Evolutionary conservation across 1,139 yeast genomes (phyloP).

Genomic region (Taphrina betulina): DNA sequence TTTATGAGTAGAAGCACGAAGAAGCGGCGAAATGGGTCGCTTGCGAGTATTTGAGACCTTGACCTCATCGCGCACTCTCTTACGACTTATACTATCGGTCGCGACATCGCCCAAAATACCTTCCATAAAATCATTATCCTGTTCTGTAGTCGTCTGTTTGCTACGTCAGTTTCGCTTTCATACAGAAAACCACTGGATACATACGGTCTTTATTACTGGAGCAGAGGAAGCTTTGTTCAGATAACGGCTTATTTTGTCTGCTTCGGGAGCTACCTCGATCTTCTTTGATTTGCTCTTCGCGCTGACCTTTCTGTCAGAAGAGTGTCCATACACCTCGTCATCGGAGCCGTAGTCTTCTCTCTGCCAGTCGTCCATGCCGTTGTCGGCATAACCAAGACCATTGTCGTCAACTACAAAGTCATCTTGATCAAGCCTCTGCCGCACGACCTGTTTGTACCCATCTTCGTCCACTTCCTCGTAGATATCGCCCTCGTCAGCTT

Average conservation of each 20-base stretch:
- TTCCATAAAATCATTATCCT: constrained; percentile 43
- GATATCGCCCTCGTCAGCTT: constrained; percentile 51
- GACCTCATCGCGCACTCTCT: not conserved
- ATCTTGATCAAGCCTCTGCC: constrained; percentile 78
- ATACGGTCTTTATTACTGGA: constrained; percentile 26
- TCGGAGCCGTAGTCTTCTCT: constrained; percentile 53
- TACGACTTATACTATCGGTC: not conserved
- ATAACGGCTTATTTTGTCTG: constrained; percentile 21
- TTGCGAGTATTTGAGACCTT: constrained; percentile 1
- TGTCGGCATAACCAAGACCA: constrained; percentile 87
- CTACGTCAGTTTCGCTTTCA: constrained; percentile 11
- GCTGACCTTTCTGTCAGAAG: no score
- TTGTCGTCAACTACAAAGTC: constrained; percentile 93
- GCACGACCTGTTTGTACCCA: constrained; percentile 69
- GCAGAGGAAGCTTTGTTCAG: constrained; percentile 30
- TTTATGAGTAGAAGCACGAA: constrained; percentile 4
- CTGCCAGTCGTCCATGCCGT: constrained; percentile 89
- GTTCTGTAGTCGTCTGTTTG: constrained; percentile 29
- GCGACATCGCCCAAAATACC: constrained; percentile 41
- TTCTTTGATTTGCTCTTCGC: no score
- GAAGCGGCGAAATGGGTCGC: constrained; percentile 1
- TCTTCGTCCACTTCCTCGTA: constrained; percentile 88
- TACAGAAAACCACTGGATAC: constrained; percentile 38
- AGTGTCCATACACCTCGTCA: no score
- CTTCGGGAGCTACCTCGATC: constrained; percentile 23